phyloP scores from a whole-genome alignment of 495 filamentous ascomycete species.

The Cudoniella acicularis region DNA sequence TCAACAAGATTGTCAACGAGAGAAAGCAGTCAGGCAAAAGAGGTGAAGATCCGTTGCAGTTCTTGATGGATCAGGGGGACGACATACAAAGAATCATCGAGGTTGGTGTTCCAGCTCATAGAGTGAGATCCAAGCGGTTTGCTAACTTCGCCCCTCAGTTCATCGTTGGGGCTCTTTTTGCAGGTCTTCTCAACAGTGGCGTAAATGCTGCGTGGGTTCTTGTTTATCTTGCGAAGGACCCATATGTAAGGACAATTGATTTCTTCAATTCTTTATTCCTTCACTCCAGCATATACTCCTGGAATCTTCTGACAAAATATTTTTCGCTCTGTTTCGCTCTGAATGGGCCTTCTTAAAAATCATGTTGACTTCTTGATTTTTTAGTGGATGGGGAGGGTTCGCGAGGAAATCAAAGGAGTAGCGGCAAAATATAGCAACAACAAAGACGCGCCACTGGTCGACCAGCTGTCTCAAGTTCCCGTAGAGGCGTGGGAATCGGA shows the following conservation, averaged over 20 bases:
- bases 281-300: no score
- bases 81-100: constrained; percentile 30
- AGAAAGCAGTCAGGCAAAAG: constrained; percentile 33
- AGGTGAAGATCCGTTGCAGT: constrained; percentile 43
- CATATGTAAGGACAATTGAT: no score
- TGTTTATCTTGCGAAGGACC: constrained; percentile 33
- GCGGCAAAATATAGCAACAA: constrained; percentile 32
- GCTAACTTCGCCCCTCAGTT: constrained; percentile 26
- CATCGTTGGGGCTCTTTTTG: constrained; percentile 35
- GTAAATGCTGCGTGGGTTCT: constrained; percentile 41
- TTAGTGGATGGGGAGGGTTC: constrained; percentile 36
- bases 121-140: not conserved
- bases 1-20: constrained; percentile 36
- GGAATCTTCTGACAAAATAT: no score
- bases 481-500: constrained; percentile 42
- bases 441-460: constrained; percentile 29
- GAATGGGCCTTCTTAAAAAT: no score
- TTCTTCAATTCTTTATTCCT: no score
- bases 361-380: no score
- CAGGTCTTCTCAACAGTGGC: constrained; percentile 39
- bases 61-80: constrained; percentile 38
- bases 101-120: no score
- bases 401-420: constrained; percentile 37
- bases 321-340: no score
- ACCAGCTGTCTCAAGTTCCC: constrained; percentile 34